Percentiles rank a stretch among this genome's conserved stretches.
phyloP scores from a whole-genome alignment of 2,329 filamentous ascomycete species.

The Colletotrichum trifolii region DNA sequence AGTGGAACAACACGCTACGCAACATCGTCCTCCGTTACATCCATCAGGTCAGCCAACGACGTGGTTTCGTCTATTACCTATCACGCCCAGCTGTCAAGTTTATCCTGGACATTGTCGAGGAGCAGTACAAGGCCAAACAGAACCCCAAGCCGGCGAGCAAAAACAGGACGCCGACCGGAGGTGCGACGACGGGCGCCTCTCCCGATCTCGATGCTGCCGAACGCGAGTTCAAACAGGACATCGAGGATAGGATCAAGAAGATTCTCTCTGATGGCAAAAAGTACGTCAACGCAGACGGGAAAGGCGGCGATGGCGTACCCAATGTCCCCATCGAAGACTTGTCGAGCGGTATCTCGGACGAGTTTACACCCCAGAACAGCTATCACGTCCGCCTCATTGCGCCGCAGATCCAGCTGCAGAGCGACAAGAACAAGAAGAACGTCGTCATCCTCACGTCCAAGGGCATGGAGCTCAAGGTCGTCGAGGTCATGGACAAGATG shows the following conservation, averaged over 20 bases:
- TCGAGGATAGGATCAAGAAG: constrained; percentile 87
- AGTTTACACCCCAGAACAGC: constrained; percentile 90
- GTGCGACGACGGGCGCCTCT: constrained; percentile 39
- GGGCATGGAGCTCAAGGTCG: constrained; percentile 96
- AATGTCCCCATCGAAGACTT: constrained; percentile 68
- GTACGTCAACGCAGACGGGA: constrained; percentile 80
- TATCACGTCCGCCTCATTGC: constrained; percentile 96
- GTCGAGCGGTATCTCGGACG: constrained; percentile 81
- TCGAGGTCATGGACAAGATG: constrained; percentile 97
- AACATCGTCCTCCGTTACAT: constrained; percentile 98
- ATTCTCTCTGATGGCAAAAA: constrained; percentile 86
- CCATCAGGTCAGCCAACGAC: constrained; percentile 94
- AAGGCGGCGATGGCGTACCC: constrained; percentile 40
- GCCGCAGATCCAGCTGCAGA: constrained; percentile 97
- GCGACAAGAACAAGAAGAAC: constrained; percentile 96
- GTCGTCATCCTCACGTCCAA: constrained; percentile 98
- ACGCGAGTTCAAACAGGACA: constrained; percentile 70
- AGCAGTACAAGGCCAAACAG: constrained; percentile 81
- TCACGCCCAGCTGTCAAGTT: constrained; percentile 97
- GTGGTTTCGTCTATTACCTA: constrained; percentile 98
- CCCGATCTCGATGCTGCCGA: constrained; percentile 56
- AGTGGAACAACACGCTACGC: constrained; percentile 96
- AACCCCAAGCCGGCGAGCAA: constrained; percentile 42
- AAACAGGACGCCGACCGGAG: constrained; percentile 40
- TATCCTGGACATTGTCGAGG: constrained; percentile 96